Percentiles rank a stretch among this genome's conserved stretches.
phyloP scores from a whole-genome alignment of 495 filamentous ascomycete genomes.

The Penicillium angulare region DNA sequence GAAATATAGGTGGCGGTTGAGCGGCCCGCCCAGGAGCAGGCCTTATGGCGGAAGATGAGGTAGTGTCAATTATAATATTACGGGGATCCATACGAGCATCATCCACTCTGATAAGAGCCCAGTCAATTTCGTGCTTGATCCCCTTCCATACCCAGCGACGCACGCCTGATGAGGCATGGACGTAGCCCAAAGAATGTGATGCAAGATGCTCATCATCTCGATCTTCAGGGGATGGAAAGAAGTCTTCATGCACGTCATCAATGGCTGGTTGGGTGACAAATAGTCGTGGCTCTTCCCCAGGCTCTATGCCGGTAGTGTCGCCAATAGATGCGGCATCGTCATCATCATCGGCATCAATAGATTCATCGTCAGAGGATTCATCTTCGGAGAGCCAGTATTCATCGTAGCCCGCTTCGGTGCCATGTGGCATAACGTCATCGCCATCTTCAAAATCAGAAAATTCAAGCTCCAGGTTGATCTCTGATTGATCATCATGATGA shows the following conservation, averaged over 20 bases:
- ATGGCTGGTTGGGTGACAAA: constrained; percentile 85
- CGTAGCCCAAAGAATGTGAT: constrained; percentile 72
- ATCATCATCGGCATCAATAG: constrained; percentile 50
- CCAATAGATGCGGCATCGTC: constrained; percentile 66
- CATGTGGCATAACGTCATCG: constrained; percentile 32
- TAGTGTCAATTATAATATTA: constrained; percentile 61
- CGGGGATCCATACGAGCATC: constrained; percentile 65
- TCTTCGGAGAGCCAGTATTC: constrained; percentile 44
- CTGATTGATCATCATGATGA: constrained; percentile 32
- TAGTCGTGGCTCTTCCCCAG: constrained; percentile 66
- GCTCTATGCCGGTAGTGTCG: constrained; percentile 78
- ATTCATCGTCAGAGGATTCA: constrained; percentile 49
- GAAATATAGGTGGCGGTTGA: constrained; percentile 34
- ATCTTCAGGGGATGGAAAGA: constrained; percentile 64
- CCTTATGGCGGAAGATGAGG: constrained; percentile 15
- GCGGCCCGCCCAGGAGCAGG: constrained; percentile 9
- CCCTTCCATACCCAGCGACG: constrained; percentile 63
- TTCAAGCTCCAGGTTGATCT: constrained; percentile 42
- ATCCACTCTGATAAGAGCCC: constrained; percentile 85
- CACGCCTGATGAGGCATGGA: constrained; percentile 88
- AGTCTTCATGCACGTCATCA: constrained; percentile 78
- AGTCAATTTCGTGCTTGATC: constrained; percentile 89
- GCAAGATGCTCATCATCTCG: constrained; percentile 72
- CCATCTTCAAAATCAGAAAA: constrained; percentile 50
- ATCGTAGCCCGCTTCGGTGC: constrained; percentile 29